Percentiles rank a stretch among this genome's conserved stretches.
Conservation (phyloP, 768 basidiomycete species). For the Boletellus emodensis region DNA sequence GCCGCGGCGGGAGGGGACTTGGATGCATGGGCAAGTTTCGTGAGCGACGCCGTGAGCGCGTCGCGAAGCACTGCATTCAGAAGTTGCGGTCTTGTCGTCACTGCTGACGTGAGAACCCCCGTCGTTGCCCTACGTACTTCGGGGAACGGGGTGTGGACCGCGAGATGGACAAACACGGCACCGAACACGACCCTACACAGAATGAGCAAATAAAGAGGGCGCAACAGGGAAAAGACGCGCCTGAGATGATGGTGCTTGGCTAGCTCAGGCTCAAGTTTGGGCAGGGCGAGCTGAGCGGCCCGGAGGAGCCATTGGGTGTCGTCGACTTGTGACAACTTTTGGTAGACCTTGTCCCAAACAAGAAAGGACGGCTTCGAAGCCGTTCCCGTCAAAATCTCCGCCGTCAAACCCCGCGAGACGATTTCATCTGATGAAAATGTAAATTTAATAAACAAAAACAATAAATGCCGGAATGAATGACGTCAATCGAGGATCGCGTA, state of each 20-base stretch:
- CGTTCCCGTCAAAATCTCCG: constrained; percentile 45
- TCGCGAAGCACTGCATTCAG: constrained; percentile 55
- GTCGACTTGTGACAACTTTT: constrained; percentile 54
- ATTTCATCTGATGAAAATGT: constrained; percentile 36
- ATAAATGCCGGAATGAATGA: neutral
- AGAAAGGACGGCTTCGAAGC: constrained; percentile 79
- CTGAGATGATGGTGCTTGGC: constrained; percentile 51
- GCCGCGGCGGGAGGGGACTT: neutral
- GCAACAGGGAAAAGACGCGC: constrained; percentile 27
- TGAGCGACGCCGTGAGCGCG: constrained; percentile 47
- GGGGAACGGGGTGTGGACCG: constrained; percentile 52
- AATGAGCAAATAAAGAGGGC: neutral
- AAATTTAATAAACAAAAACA: constrained; percentile 7
- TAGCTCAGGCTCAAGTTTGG: constrained; percentile 48
- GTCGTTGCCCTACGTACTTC: constrained; percentile 50
- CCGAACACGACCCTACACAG: constrained; percentile 56
- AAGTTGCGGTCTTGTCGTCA: constrained; percentile 41
- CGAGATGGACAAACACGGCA: constrained; percentile 63
- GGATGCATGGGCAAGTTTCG: constrained; percentile 31
- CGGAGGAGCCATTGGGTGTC: constrained; percentile 79
- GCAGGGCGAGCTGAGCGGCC: constrained; percentile 50
- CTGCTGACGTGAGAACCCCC: constrained; percentile 38
- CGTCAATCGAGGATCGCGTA: constrained; percentile 1
- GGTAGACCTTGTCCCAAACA: constrained; percentile 83
- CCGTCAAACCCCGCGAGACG: constrained; percentile 44